phyloP scores from a whole-genome alignment of 208 protist species.

The Wallacemonas sp. region DNA sequence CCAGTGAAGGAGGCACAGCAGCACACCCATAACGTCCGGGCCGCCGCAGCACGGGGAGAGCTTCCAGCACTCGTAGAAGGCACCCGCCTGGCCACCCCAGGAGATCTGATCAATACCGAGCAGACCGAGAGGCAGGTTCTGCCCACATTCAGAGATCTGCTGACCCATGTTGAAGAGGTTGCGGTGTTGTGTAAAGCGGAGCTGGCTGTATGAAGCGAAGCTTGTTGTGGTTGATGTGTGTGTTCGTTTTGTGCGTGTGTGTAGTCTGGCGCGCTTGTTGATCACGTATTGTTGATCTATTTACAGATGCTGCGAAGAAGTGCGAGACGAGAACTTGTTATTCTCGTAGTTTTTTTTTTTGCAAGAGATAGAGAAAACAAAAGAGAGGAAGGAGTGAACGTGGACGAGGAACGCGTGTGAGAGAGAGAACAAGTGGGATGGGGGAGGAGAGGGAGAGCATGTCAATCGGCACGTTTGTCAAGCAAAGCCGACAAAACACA shows the following conservation, averaged over 20 bases:
- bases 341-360: no score
- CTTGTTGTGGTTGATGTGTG: not conserved
- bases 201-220: not conserved
- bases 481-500: no score
- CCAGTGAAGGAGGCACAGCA: constrained; percentile 69
- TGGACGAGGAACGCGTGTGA: no score
- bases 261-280: not conserved
- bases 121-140: constrained; percentile 49
- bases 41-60: constrained; percentile 67
- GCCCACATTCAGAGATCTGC: constrained; percentile 46
- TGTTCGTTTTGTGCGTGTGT: not conserved
- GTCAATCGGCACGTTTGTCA: no score
- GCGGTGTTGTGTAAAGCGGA: no score
- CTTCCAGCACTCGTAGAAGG: constrained; percentile 80
- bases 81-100: constrained; percentile 65
- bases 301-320: not conserved
- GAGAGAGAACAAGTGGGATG: constrained; percentile 14
- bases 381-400: constrained; percentile 9
- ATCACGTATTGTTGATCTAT: not conserved
- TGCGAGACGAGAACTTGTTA: constrained; percentile 19
- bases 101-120: constrained; percentile 64
- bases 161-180: constrained; percentile 36
- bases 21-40: constrained; percentile 41
- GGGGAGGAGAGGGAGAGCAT: no score
- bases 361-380: constrained; percentile 13